Percentiles rank a stretch among this genome's conserved stretches.
Conservation (phyloP, 768 basidiomycete genomes). For the Lentinula raphanica region DNA sequence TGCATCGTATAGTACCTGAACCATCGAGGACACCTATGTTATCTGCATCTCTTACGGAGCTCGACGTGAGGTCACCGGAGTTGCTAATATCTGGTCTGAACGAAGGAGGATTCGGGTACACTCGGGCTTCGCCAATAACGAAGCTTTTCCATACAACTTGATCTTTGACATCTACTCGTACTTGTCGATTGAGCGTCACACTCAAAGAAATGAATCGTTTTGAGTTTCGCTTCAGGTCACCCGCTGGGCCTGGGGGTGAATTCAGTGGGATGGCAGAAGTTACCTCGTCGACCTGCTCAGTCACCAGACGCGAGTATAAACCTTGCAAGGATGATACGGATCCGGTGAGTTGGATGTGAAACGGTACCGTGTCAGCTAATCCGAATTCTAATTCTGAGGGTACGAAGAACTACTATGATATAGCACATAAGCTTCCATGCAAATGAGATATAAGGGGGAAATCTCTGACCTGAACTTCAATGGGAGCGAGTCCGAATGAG, state of each 20-base stretch:
- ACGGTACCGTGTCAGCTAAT: constrained; percentile 51
- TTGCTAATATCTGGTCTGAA: neutral
- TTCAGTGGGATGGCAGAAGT: neutral
- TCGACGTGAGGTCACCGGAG: neutral
- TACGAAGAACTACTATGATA: constrained; percentile 46
- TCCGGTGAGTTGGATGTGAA: constrained; percentile 58
- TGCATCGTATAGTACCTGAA: neutral
- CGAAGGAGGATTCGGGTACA: neutral
- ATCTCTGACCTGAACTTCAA: constrained; percentile 7
- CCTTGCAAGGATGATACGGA: constrained; percentile 37
- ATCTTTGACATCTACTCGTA: neutral
- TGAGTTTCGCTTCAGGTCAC: neutral
- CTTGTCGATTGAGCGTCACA: neutral
- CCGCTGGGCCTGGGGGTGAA: neutral
- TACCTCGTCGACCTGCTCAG: neutral
- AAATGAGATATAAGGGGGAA: neutral
- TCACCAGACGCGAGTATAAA: constrained; percentile 21
- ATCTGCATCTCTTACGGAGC: neutral
- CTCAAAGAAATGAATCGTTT: neutral
- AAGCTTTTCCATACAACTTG: neutral
- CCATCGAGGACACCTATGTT: neutral
- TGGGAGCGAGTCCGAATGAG: neutral
- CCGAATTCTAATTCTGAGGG: constrained; percentile 53
- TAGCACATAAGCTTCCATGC: neutral
- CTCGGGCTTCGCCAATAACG: neutral